Conservation (phyloP, 2,329 filamentous ascomycete species). For the Talaromyces pinophilus region DNA sequence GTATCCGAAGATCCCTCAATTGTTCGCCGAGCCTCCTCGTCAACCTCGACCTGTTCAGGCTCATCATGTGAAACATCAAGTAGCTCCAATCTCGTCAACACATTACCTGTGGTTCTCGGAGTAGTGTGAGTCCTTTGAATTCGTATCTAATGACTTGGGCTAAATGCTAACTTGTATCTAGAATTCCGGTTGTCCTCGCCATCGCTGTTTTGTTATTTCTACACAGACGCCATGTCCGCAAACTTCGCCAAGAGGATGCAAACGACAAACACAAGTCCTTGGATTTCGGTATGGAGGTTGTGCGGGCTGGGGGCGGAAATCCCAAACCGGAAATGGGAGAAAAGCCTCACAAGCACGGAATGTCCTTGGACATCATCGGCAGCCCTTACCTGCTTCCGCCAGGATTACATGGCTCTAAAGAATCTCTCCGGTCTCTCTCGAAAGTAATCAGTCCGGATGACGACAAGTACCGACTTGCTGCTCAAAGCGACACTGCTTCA, state of each 20-base stretch:
- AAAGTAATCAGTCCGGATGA: conserved; percentile 72
- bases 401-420: conserved; percentile 72
- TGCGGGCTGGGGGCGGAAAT: conserved; percentile 35
- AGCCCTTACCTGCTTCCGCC: conserved; percentile 88
- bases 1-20: conserved; percentile 32
- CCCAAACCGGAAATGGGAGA: conserved; percentile 58
- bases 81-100: conserved; percentile 55
- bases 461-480: conserved; percentile 78
- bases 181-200: conserved; percentile 72
- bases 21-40: conserved; percentile 24
- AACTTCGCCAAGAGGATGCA: conserved; percentile 72
- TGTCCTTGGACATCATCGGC: conserved; percentile 67
- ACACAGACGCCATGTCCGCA: conserved; percentile 74
- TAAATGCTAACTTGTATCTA: conserved; percentile 45
- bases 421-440: conserved; percentile 84
- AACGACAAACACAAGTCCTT: conserved; percentile 86
- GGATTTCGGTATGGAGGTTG: conserved; percentile 79
- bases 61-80: conserved; percentile 61
- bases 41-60: conserved; percentile 27
- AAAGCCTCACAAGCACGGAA: conserved; percentile 55
- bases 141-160: neutral
- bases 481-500: conserved; percentile 43
- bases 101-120: conserved; percentile 67
- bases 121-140: conserved; percentile 61
- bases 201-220: conserved; percentile 70